Evolutionary conservation across 2,329 filamentous ascomycete species (phyloP).

Genomic region (Coniochaeta ligniaria): DNA sequence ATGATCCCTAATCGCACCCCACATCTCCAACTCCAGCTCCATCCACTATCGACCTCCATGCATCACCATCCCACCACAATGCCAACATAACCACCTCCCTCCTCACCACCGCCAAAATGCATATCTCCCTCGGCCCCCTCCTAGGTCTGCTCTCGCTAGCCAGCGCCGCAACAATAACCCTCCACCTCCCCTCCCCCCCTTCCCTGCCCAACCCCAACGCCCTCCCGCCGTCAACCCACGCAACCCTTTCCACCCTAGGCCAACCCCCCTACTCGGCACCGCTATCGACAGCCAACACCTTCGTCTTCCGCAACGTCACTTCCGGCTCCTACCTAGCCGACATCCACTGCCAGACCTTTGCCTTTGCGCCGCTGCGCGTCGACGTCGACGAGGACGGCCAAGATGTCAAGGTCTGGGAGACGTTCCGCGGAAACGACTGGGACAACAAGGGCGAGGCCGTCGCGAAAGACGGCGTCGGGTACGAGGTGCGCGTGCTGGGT

Average conservation of each 20-base stretch:
- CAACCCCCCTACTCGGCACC: constrained; percentile 40
- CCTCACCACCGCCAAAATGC: constrained; percentile 7
- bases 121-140: constrained; percentile 29
- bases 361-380: constrained; percentile 73
- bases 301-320: constrained; percentile 68
- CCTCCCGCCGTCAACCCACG: constrained; percentile 60
- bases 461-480: constrained; percentile 29
- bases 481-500: constrained; percentile 56
- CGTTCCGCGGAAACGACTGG: constrained; percentile 86
- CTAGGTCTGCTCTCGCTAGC: constrained; percentile 26
- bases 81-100: constrained; percentile 5
- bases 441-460: constrained; percentile 68
- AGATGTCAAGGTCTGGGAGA: constrained; percentile 61
- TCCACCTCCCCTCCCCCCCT: constrained; percentile 32
- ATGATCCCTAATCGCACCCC: neutral
- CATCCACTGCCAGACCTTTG: constrained; percentile 66
- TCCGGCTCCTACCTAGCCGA: constrained; percentile 75
- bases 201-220: constrained; percentile 39
- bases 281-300: constrained; percentile 60
- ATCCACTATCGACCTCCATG: neutral
- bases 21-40: neutral
- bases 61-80: neutral
- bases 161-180: constrained; percentile 33
- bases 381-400: constrained; percentile 48
- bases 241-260: constrained; percentile 43